A percentile compares a stretch with the other conserved stretches of the same genome.
phyloP scores from a whole-genome alignment of 1,139 yeast species.

The Hyphopichia khmerensis region DNA sequence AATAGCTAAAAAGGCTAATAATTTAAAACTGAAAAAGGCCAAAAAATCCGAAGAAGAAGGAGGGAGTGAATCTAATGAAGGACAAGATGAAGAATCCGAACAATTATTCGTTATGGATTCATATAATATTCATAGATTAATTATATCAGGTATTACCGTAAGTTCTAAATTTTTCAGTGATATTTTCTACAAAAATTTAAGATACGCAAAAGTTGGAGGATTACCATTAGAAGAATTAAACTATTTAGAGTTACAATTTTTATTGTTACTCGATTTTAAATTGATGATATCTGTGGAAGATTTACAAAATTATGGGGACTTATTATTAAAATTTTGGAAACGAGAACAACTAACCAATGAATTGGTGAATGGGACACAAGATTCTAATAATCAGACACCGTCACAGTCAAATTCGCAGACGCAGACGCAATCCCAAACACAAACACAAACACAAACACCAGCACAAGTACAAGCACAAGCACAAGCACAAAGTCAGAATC shows the following conservation, averaged over 20 bases:
- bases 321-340: constrained; percentile 81
- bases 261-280: constrained; percentile 80
- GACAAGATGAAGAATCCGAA: constrained; percentile 22
- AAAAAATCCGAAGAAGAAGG: constrained; percentile 12
- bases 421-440: too few relatives aligned
- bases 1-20: constrained; percentile 85
- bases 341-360: constrained; percentile 53
- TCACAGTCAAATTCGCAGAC: neutral
- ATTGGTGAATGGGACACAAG: constrained; percentile 16
- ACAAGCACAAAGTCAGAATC: neutral
- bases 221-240: constrained; percentile 91
- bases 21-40: constrained; percentile 31
- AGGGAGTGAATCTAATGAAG: constrained; percentile 5
- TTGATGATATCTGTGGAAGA: constrained; percentile 89
- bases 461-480: too few relatives aligned
- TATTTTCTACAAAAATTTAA: constrained; percentile 89
- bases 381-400: neutral
- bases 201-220: constrained; percentile 98
- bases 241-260: constrained; percentile 86
- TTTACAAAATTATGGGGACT: constrained; percentile 85
- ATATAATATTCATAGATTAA: constrained; percentile 88
- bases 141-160: constrained; percentile 95
- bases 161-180: constrained; percentile 95
- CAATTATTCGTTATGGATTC: constrained; percentile 94
- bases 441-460: neutral